Evolutionary conservation across 169 alveolate species (phyloP), one percentile per base, ranked within the genome.

Genomic region (Besnoitia besnoiti): DNA sequence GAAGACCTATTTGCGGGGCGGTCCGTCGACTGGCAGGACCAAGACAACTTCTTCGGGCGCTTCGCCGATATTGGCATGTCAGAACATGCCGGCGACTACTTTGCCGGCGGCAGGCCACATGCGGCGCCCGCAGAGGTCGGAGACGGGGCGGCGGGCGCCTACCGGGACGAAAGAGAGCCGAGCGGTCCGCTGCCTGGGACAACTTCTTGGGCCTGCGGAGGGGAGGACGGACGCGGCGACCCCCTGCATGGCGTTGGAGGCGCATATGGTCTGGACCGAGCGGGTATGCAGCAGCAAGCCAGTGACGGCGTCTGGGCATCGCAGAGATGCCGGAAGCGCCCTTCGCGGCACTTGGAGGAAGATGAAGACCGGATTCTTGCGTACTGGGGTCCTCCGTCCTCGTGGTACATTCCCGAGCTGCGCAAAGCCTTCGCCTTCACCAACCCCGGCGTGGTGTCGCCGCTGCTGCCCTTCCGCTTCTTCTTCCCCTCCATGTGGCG

Each of bases 401-500:
- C 44, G 33, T 76, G 85, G 39, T 33, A 10, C 79, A 33, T 75
- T 0, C 27, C 89, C 0, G 92, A 87, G 92, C 85, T 87, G 21
- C 87, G 51, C 1, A 4, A 8, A 14, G 92, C 75, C 21, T 27
- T 80, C 37, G 46, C 14, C 3, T 5, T 89, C 44, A 44, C 79
- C 0, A 21, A 46, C 16, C 79, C 87, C 76, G 88, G 92, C 35
- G 44, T 27, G 14, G 50, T 10, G 44, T 40, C 51, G 10, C 92
- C 84, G 30, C 55, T 89, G 51, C 59, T 30, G 44, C 46, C 50
- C 37, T 61, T 49, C 49, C 44, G 62, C 40, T 82, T 82, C 50
- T 75, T 42, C 79, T 89, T 80, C 50, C 92, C 92, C 61, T 89
- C 42, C 62, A 1, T 89, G 46, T 12, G 27, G 37, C 87, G 92